Conservation (phyloP, 306 rosid species). For the Boehmeria nivea region DNA sequence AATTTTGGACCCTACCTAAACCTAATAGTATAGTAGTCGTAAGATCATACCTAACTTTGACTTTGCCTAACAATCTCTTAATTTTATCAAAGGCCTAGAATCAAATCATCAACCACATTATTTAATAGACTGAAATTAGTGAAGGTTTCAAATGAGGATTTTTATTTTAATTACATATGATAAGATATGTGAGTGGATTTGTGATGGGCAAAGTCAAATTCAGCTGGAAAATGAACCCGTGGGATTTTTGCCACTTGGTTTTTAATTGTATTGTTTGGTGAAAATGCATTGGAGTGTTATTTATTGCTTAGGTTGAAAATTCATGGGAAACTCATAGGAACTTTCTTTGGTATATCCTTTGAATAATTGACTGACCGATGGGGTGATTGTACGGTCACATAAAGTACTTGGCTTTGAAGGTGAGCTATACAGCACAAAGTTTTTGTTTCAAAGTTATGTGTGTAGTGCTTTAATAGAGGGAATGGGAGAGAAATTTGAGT, state of each 20-base stretch:
- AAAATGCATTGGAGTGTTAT: neutral
- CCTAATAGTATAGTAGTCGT: neutral
- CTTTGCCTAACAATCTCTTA: slow-evolving; percentile 7
- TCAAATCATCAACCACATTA: neutral
- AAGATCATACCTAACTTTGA: slow-evolving; percentile 20
- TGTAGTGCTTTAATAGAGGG: no score
- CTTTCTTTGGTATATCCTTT: neutral
- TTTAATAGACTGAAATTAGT: neutral
- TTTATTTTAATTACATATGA: neutral
- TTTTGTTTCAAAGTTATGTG: no score
- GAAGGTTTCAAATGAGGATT: neutral
- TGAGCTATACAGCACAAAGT: no score
- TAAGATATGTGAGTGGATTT: slow-evolving; percentile 4
- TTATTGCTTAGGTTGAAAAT: neutral
- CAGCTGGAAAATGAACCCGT: neutral
- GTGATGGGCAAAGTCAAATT: slow-evolving; percentile 17
- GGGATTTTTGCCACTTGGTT: no score
- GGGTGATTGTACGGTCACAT: neutral
- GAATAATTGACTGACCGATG: neutral
- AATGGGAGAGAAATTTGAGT: no score
- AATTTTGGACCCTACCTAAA: slow-evolving; percentile 10
- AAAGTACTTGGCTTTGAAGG: neutral
- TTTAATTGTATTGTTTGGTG: no score
- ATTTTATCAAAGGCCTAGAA: neutral
- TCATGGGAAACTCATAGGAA: neutral